Evolutionary conservation across 441 rosid species (phyloP).

Genomic region (Corymbia calophylla): DNA sequence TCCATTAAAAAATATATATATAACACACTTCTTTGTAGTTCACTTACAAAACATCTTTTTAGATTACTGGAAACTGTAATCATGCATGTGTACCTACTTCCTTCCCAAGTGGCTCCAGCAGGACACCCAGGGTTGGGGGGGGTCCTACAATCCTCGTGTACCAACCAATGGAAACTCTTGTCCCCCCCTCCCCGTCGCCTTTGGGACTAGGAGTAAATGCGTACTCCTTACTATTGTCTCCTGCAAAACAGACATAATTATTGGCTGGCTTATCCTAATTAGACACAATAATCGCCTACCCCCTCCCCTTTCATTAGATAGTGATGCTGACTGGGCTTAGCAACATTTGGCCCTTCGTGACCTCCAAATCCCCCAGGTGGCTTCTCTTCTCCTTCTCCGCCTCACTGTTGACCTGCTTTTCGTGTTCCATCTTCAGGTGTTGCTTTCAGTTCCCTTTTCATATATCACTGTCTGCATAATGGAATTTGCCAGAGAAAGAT

Average conservation of each 20-base stretch:
- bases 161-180: not conserved
- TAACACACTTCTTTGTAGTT: not conserved
- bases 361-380: not conserved
- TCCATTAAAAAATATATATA: not conserved
- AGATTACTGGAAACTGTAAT: not conserved
- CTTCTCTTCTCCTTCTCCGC: not conserved
- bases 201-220: not conserved
- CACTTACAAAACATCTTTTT: not conserved
- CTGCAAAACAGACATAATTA: not conserved
- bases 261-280: not conserved
- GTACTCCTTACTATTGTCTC: not conserved
- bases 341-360: not conserved
- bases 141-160: not conserved
- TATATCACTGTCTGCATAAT: not conserved
- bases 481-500: not conserved
- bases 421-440: not conserved
- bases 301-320: not conserved
- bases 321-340: not conserved
- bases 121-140: not conserved
- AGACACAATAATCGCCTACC: not conserved
- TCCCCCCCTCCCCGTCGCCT: not conserved
- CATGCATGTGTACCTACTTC: not conserved
- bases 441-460: not conserved
- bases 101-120: not conserved
- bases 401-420: not conserved